Evolutionary conservation across 1,139 yeast species (phyloP), one percentile per base, ranked within the genome.

Genomic region (Nadsonia starkeyi-henricii): DNA sequence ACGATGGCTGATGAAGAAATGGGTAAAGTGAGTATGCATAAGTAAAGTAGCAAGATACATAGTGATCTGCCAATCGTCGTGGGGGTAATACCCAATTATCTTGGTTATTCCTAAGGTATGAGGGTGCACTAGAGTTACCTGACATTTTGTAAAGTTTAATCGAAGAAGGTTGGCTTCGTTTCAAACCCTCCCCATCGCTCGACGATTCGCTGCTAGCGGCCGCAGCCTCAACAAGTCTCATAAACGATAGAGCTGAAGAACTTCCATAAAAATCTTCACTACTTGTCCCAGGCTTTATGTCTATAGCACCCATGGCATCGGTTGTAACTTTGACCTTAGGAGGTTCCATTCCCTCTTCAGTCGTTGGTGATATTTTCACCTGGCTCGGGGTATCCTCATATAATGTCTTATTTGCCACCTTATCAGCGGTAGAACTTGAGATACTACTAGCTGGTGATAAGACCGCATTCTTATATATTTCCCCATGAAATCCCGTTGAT

Each of bases 201-300:
- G 30, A 7, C 9, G 30, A 26, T 7, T 36, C 43, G 12, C 21
- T 45, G 18, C 47, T 51, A n/a, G 52, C 50, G 43, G 44, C 48
- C 2, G 57, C 57, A 1, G 57, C 57, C 44, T 52, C 54, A 17
- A 54, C 56, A 15, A 54, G 45, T 21, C 48, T 33, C 54, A 54
- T 52, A 28, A 54, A 54, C 19, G 57, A 51, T 43, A 52, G 33
- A 3, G 55, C 55, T 7, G 57, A 51, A 13, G 56, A 52, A 17
- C 48, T 37, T 3, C 56, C 56, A 39, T 53, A 51, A 44, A 53
- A 52, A 36, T 51, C 53, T 26, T 46, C 47, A 2, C 48, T 45
- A n/a, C 26, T 45, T 30, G 37, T 23, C 19, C 26, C 37, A 9
- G 37, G 42, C 19, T 48, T 30, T 13, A 28, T 26, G 15, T 50